Evolutionary conservation across 352 stramenopile genomes (phyloP).

Genomic region (Globisporangium cystogenes): DNA sequence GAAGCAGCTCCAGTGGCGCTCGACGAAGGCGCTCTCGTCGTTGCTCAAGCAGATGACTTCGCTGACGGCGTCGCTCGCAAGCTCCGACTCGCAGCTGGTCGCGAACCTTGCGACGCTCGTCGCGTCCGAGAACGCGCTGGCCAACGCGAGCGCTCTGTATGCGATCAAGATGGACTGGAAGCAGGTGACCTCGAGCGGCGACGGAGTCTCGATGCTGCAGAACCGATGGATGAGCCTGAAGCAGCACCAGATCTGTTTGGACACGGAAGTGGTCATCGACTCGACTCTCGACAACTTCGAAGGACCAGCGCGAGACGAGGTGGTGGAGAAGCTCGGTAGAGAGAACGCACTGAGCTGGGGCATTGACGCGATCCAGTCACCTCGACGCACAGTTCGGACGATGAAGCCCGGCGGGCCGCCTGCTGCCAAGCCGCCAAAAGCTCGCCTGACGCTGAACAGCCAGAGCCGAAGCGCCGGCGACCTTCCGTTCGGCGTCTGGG

Average conservation of each 20-base stretch:
- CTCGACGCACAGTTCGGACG: constrained; percentile 27
- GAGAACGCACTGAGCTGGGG: constrained; percentile 82
- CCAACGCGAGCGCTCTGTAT: constrained; percentile 11
- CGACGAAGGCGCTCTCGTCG: constrained; percentile 63
- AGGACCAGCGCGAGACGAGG: constrained; percentile 42
- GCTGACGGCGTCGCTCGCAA: constrained; percentile 29
- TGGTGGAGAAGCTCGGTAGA: constrained; percentile 60
- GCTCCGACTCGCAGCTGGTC: constrained; percentile 57
- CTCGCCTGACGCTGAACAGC: not conserved
- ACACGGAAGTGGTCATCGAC: constrained; percentile 68
- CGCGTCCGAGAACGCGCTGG: constrained; percentile 44
- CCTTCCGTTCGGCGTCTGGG: constrained; percentile 65
- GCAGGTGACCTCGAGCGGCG: constrained; percentile 13
- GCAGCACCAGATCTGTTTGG: constrained; percentile 62
- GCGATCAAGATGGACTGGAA: constrained; percentile 16
- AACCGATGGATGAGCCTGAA: constrained; percentile 67
- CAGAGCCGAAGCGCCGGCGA: constrained; percentile 13
- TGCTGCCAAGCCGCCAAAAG: not conserved
- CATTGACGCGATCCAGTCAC: constrained; percentile 78
- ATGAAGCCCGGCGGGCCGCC: constrained; percentile 1
- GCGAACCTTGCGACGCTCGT: constrained; percentile 52
- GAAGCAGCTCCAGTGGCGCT: constrained; percentile 75
- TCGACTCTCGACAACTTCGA: constrained; percentile 65
- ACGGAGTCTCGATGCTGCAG: constrained; percentile 34
- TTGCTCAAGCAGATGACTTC: constrained; percentile 68